Conservation (phyloP, 2,329 filamentous ascomycete genomes). For the Capronia coronata region DNA sequence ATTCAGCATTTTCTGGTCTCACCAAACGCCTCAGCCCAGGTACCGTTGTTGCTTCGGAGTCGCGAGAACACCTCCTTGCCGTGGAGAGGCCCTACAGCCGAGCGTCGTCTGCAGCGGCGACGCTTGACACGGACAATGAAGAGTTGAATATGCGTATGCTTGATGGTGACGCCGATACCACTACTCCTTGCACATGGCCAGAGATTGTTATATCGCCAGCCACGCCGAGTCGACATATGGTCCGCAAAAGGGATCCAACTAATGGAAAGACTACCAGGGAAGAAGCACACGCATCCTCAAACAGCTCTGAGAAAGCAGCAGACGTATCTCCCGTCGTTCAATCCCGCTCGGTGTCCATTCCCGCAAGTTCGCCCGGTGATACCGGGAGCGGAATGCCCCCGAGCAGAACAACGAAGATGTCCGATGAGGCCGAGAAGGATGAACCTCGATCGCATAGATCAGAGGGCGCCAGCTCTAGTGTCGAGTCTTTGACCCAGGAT, state of each 20-base stretch:
- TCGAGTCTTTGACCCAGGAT: constrained; percentile 31
- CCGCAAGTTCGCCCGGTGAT: neutral
- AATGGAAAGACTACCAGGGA: neutral
- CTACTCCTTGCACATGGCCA: constrained; percentile 25
- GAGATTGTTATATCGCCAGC: constrained; percentile 23
- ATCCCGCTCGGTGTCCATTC: neutral
- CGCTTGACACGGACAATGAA: constrained; percentile 26
- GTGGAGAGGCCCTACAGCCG: constrained; percentile 17
- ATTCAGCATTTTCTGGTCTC: constrained; percentile 15
- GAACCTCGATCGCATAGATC: constrained; percentile 12
- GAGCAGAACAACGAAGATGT: neutral
- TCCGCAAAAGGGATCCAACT: no score
- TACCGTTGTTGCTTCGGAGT: constrained; percentile 14
- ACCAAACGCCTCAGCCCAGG: constrained; percentile 14
- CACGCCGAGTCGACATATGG: neutral
- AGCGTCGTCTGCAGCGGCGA: constrained; percentile 27
- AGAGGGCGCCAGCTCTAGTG: constrained; percentile 20
- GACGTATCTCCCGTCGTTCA: neutral
- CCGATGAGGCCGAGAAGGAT: neutral
- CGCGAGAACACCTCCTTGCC: constrained; percentile 24
- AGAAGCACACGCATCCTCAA: neutral
- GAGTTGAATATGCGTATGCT: constrained; percentile 15
- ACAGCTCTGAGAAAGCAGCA: neutral
- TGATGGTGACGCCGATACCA: constrained; percentile 31
- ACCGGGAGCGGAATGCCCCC: neutral